Percentiles rank a stretch among this genome's conserved stretches.
phyloP scores from a whole-genome alignment of 2,329 filamentous ascomycete species.

The Fusarium tjaetaba region DNA sequence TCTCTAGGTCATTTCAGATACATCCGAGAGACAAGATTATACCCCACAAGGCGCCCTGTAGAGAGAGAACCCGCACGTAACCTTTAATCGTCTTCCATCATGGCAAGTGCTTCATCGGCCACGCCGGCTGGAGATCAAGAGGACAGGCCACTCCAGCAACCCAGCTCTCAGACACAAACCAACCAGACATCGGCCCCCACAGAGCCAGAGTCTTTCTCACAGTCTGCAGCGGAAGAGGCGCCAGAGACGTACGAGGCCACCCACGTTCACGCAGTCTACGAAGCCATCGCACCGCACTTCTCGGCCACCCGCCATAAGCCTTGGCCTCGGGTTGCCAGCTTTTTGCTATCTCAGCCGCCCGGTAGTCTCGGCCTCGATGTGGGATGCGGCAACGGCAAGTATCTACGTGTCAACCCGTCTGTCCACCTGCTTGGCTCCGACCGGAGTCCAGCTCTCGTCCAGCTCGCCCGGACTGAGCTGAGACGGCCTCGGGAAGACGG shows the following conservation, averaged over 20 bases:
- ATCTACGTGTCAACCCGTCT: slow-evolving; percentile 79
- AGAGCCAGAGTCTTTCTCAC: slow-evolving; percentile 15
- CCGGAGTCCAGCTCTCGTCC: slow-evolving; percentile 70
- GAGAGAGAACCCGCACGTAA: slow-evolving; percentile 2
- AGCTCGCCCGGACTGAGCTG: slow-evolving; percentile 55
- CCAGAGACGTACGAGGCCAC: slow-evolving; percentile 78
- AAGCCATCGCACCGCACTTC: slow-evolving; percentile 85
- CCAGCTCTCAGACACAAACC: slow-evolving; percentile 20
- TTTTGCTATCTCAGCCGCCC: slow-evolving; percentile 71
- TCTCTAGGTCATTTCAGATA: neutral
- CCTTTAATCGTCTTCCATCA: slow-evolving; percentile 13
- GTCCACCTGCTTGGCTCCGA: slow-evolving; percentile 88
- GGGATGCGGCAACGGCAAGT: slow-evolving; percentile 98
- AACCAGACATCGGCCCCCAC: slow-evolving; percentile 3
- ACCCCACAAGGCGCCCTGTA: slow-evolving; percentile 7
- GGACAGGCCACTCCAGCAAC: slow-evolving; percentile 24
- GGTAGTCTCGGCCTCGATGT: slow-evolving; percentile 89
- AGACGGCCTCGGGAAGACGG: slow-evolving; percentile 29
- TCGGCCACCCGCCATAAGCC: slow-evolving; percentile 83
- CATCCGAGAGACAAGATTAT: slow-evolving; percentile 4
- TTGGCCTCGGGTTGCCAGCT: slow-evolving; percentile 89
- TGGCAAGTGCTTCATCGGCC: slow-evolving; percentile 42
- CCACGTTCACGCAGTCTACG: slow-evolving; percentile 93
- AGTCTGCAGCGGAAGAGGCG: slow-evolving; percentile 40
- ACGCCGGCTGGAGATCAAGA: slow-evolving; percentile 33